A percentile compares a stretch with the other conserved stretches of the same genome.
phyloP scores from a whole-genome alignment of 2,329 filamentous ascomycete species.

The Aspergillus floridensis region DNA sequence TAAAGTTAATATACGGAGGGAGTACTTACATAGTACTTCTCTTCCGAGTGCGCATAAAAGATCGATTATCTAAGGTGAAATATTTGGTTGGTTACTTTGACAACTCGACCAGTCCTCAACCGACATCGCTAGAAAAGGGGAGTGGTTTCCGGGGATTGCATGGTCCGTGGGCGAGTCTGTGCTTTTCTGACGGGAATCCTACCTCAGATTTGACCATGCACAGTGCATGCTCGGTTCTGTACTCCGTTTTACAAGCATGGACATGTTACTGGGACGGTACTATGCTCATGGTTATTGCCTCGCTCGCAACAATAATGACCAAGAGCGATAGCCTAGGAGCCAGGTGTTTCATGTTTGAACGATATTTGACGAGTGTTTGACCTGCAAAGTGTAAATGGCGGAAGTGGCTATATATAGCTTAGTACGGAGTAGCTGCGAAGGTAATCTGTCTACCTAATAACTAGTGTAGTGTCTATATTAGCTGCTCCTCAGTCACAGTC shows the following conservation, averaged over 20 bases:
- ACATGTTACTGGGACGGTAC: background rate
- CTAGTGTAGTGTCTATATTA: no score
- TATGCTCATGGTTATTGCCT: background rate
- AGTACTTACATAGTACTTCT: no score
- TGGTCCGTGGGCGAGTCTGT: slow-evolving; percentile 17
- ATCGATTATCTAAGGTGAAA: background rate
- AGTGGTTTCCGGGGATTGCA: slow-evolving; percentile 5
- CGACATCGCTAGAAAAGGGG: background rate
- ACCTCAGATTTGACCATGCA: background rate
- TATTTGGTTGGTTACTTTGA: background rate
- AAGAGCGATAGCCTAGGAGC: background rate
- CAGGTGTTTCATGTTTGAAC: background rate
- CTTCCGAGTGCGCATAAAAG: background rate
- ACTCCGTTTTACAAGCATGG: background rate
- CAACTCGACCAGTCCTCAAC: background rate
- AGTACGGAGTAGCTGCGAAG: background rate
- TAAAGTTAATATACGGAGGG: no score
- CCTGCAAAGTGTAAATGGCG: background rate
- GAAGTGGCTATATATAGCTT: background rate
- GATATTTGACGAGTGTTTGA: background rate
- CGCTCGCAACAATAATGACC: background rate
- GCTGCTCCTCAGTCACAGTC: background rate
- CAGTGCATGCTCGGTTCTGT: background rate
- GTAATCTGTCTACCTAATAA: background rate
- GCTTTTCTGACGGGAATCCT: slow-evolving; percentile 7